phyloP scores from a whole-genome alignment of 2,329 filamentous ascomycete genomes.

The Talaromyces amestolkiae region DNA sequence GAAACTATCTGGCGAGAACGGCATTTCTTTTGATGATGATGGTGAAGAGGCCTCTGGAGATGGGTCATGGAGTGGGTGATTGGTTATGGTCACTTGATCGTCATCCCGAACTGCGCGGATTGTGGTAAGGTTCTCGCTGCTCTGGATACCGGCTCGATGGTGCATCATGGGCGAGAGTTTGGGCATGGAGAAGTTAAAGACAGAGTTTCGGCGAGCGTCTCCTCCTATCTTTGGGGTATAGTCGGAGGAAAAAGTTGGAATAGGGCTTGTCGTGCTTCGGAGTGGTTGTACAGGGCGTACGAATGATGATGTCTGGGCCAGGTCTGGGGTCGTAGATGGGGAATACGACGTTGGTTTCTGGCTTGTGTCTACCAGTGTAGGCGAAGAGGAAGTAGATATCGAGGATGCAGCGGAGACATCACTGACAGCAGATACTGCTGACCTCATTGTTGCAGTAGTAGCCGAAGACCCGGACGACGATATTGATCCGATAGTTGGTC shows the following conservation, averaged over 20 bases:
- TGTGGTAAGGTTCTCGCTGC: conserved; percentile 4
- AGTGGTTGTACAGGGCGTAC: background rate
- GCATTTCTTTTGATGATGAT: conserved; percentile 3
- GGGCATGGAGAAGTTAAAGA: conserved; percentile 3
- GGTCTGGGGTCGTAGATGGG: background rate
- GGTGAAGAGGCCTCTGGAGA: background rate
- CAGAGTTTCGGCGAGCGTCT: background rate
- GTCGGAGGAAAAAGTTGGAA: background rate
- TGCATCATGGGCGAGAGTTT: background rate
- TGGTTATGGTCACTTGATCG: background rate
- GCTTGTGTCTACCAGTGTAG: background rate
- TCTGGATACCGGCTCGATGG: conserved; percentile 1
- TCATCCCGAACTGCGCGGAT: background rate
- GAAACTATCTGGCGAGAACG: conserved; percentile 12
- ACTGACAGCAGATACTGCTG: conserved; percentile 1
- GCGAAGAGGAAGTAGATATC: background rate
- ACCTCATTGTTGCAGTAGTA: conserved; percentile 15
- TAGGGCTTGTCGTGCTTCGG: conserved; percentile 8
- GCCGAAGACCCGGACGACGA: conserved; percentile 10
- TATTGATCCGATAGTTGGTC: background rate
- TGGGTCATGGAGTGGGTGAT: background rate
- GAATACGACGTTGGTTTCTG: background rate
- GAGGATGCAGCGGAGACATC: background rate
- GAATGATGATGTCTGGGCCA: background rate
- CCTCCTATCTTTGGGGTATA: background rate